Conservation (phyloP, 257 asterid genomes). For the Rauvolfia tetraphylla region DNA sequence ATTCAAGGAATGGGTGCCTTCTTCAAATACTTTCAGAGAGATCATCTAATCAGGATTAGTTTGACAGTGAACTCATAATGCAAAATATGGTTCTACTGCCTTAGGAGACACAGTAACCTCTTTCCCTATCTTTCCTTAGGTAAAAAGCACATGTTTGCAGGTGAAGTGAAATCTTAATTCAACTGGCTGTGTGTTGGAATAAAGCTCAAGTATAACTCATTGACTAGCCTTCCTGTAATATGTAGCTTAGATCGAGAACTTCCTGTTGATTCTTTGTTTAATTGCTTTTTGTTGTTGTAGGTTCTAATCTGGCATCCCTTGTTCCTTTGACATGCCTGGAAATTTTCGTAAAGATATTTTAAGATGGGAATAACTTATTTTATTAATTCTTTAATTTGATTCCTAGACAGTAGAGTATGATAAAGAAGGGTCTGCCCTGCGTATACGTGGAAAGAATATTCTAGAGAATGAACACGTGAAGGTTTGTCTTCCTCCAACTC, state of each 20-base stretch:
- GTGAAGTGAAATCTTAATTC: background rate
- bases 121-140: background rate
- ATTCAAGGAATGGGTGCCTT: background rate
- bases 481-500: constrained; percentile 42
- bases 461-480: constrained; percentile 91
- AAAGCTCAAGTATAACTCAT: background rate
- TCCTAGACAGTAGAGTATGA: constrained; percentile 76
- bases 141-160: background rate
- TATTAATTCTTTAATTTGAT: background rate
- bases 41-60: background rate
- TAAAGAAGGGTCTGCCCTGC: constrained; percentile 88
- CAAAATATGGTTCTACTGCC: background rate
- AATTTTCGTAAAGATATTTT: background rate
- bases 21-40: too few relatives aligned
- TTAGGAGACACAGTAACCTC: background rate
- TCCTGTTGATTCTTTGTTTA: background rate
- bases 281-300: background rate
- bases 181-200: background rate
- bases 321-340: background rate
- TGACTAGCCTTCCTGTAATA: background rate
- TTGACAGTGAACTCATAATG: background rate
- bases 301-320: background rate
- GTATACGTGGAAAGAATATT: constrained; percentile 89
- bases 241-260: background rate
- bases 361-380: background rate